Percentiles rank a stretch among this genome's conserved stretches.
Evolutionary conservation across 345 rosid genomes (phyloP).

Genomic region (Eucalyptus regnans): DNA sequence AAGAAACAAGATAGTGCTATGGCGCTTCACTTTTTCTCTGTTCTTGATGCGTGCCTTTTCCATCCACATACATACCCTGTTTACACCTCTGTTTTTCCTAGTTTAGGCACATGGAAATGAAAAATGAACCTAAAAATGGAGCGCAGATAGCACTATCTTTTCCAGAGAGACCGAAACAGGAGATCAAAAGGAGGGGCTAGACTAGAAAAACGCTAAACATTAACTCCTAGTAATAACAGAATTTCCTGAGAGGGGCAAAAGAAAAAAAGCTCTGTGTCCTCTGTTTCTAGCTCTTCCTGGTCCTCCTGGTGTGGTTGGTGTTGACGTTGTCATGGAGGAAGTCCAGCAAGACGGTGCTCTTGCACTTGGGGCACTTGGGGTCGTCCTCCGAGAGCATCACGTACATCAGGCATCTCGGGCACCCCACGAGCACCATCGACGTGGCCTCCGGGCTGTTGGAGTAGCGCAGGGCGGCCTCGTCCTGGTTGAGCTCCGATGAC

Average conservation of each 20-base stretch:
- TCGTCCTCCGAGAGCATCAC: constrained; percentile 84
- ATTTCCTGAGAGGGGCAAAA: background rate
- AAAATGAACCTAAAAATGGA: constrained; percentile 21
- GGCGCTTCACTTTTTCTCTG: constrained; percentile 27
- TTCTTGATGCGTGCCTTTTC: background rate
- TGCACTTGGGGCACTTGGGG: constrained; percentile 82
- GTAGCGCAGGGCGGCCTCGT: constrained; percentile 9
- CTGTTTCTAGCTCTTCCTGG: constrained; percentile 15
- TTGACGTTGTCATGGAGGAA: constrained; percentile 33
- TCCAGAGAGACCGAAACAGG: background rate
- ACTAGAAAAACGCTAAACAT: background rate
- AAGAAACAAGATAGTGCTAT: constrained; percentile 33
- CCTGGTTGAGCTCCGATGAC: constrained; percentile 64
- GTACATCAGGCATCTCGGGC: constrained; percentile 88
- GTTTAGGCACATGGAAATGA: background rate
- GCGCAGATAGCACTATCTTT: constrained; percentile 49
- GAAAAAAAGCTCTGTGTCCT: background rate
- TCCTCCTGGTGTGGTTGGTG: constrained; percentile 8
- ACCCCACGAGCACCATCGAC: constrained; percentile 89
- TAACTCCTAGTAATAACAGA: constrained; percentile 5
- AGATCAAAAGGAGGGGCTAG: background rate
- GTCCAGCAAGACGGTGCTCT: constrained; percentile 85
- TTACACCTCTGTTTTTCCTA: background rate
- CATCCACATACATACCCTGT: background rate
- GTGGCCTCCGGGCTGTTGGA: constrained; percentile 82